Evolutionary conservation across 192 early-diverging fungal species (phyloP).

Genomic region (Fimicolochytrium jonesii): DNA sequence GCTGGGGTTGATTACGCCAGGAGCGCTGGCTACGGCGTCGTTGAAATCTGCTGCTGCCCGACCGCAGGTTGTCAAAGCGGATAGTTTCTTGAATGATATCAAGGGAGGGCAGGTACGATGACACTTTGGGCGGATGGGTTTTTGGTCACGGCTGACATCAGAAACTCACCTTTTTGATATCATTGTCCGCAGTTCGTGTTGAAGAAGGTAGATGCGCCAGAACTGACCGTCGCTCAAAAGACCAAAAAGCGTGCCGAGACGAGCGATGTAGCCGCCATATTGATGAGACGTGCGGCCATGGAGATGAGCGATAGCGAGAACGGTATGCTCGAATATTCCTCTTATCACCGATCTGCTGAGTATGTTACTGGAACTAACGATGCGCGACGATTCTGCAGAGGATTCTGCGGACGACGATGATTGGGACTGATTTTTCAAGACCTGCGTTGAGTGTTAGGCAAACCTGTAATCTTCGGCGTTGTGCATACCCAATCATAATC

Average conservation of each 20-base stretch:
- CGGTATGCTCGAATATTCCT: slow-evolving; percentile 13
- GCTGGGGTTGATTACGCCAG: no score
- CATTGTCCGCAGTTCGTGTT: slow-evolving; percentile 28
- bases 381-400: neutral
- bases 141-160: neutral
- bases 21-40: neutral
- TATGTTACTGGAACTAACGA: neutral
- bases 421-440: slow-evolving; percentile 31
- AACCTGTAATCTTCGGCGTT: no score
- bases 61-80: neutral
- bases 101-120: slow-evolving; percentile 33
- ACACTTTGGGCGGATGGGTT: no score
- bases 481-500: no score
- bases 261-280: slow-evolving; percentile 39
- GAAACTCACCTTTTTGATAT: neutral
- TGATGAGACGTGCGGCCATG: slow-evolving; percentile 49
- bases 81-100: slow-evolving; percentile 27
- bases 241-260: slow-evolving; percentile 17
- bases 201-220: slow-evolving; percentile 26
- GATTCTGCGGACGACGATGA: slow-evolving; percentile 27
- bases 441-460: no score
- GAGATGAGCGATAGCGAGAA: slow-evolving; percentile 51
- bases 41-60: neutral
- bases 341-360: neutral
- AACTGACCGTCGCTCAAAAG: slow-evolving; percentile 3